Conservation (phyloP, 108 stramenopile genomes). For the Skeletonema potamos region DNA sequence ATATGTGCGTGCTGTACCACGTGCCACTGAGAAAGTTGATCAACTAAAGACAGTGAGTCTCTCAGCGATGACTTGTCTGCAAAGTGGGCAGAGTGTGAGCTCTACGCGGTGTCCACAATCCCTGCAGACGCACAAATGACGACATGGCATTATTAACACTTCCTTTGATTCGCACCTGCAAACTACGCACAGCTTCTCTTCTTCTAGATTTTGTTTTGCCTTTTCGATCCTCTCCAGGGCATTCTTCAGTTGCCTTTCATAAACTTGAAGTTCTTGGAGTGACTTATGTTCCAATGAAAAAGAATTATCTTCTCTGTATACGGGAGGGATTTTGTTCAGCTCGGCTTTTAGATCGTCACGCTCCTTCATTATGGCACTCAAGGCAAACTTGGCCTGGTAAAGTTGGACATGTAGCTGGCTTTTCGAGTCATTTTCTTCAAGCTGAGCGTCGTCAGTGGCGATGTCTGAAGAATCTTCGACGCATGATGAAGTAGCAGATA, state of each 20-base stretch:
- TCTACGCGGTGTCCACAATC: slow-evolving; percentile 21
- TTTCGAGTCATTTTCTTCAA: background rate
- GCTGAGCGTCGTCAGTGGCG: background rate
- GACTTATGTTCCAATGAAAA: slow-evolving; percentile 24
- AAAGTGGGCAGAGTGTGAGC: slow-evolving; percentile 31
- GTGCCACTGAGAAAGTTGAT: background rate
- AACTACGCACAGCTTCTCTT: slow-evolving; percentile 37
- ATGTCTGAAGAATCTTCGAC: background rate
- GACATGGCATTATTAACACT: slow-evolving; percentile 31
- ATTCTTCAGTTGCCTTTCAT: slow-evolving; percentile 24
- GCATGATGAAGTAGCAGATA: background rate
- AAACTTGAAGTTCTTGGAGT: slow-evolving; percentile 14
- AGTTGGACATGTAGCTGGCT: slow-evolving; percentile 15
- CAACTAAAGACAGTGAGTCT: slow-evolving; percentile 24
- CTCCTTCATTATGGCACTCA: slow-evolving; percentile 22
- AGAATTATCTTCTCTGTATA: slow-evolving; percentile 8
- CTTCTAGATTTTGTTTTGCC: slow-evolving; percentile 31
- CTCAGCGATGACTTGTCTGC: slow-evolving; percentile 27
- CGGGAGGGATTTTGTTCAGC: slow-evolving; percentile 1
- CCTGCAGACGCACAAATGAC: slow-evolving; percentile 40
- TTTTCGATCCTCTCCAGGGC: slow-evolving; percentile 29
- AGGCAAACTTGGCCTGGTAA: slow-evolving; percentile 28
- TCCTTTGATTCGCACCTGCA: slow-evolving; percentile 32
- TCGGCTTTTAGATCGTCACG: slow-evolving; percentile 10
- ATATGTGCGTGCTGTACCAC: slow-evolving; percentile 26